Evolutionary conservation across 352 stramenopile genomes (phyloP).

Genomic region (Globisporangium uncinulatum): DNA sequence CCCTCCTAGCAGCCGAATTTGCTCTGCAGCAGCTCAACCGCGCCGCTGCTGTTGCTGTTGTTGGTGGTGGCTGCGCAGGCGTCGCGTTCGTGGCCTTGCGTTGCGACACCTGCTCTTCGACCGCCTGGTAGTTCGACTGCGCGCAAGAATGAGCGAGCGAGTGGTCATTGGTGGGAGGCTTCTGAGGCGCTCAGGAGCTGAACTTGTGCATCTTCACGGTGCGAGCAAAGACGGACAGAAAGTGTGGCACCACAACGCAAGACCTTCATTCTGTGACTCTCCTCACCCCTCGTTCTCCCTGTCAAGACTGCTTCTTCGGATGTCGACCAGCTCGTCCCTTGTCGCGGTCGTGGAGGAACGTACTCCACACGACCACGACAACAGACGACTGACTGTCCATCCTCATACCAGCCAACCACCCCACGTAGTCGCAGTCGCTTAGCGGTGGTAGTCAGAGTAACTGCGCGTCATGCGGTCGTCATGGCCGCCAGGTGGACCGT

Average conservation of each 20-base stretch:
- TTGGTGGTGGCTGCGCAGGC: conserved; percentile 26
- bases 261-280: too few relatives aligned
- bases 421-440: background rate
- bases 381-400: background rate
- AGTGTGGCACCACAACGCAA: too few relatives aligned
- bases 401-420: too few relatives aligned
- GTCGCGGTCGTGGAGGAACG: too few relatives aligned
- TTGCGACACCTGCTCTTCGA: conserved; percentile 29
- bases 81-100: conserved; percentile 12
- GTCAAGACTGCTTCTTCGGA: background rate
- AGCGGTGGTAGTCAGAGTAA: conserved; percentile 45
- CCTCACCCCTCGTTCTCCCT: too few relatives aligned
- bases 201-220: too few relatives aligned
- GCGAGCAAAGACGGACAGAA: too few relatives aligned
- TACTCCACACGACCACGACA: too few relatives aligned
- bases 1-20: conserved; percentile 87
- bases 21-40: conserved; percentile 77
- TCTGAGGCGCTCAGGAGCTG: too few relatives aligned
- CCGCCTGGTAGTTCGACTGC: conserved; percentile 74
- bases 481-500: conserved; percentile 27
- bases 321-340: too few relatives aligned
- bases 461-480: conserved; percentile 50
- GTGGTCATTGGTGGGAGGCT: too few relatives aligned
- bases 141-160: conserved; percentile 17
- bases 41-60: conserved; percentile 11